Evolutionary conservation across 352 stramenopile species (phyloP).

Genomic region (Globisporangium orthogonon): DNA sequence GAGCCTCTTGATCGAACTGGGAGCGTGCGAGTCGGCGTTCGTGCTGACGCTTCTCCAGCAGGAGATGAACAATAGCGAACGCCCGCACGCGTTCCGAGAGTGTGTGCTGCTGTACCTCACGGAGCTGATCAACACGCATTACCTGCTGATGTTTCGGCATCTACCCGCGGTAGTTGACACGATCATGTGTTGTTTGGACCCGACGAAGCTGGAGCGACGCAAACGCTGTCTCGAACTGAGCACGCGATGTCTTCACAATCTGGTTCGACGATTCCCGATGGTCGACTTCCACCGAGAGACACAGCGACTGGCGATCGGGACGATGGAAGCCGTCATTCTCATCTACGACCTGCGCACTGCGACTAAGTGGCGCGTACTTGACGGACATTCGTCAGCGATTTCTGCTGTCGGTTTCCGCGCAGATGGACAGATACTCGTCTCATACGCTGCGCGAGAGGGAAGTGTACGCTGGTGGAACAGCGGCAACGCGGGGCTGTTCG

Average conservation of each 20-base stretch:
- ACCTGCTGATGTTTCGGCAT: conserved; percentile 80
- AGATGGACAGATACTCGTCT: conserved; percentile 78
- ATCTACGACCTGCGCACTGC: conserved; percentile 86
- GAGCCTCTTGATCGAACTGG: conserved; percentile 72
- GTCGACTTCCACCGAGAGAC: conserved; percentile 86
- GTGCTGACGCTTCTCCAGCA: conserved; percentile 71
- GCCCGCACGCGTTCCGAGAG: conserved; percentile 58
- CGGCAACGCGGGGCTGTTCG: conserved; percentile 66
- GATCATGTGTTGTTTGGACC: conserved; percentile 80
- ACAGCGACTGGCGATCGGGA: conserved; percentile 77
- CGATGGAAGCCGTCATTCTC: conserved; percentile 84
- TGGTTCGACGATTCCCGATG: conserved; percentile 84
- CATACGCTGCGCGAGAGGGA: conserved; percentile 69
- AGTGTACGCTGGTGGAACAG: conserved; percentile 86
- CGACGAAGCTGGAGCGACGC: conserved; percentile 74
- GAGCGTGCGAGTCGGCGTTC: conserved; percentile 72
- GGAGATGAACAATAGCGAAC: conserved; percentile 78
- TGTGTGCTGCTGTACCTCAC: conserved; percentile 74
- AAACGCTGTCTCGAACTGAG: conserved; percentile 73
- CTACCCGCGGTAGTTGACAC: conserved; percentile 79
- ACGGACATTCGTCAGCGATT: conserved; percentile 68
- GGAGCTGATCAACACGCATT: conserved; percentile 79
- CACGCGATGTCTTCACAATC: conserved; percentile 71
- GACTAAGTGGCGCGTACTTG: conserved; percentile 85
- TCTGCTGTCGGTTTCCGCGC: conserved; percentile 64